Evolutionary conservation across 768 basidiomycete genomes (phyloP).

Genomic region (Podaxis sp.): DNA sequence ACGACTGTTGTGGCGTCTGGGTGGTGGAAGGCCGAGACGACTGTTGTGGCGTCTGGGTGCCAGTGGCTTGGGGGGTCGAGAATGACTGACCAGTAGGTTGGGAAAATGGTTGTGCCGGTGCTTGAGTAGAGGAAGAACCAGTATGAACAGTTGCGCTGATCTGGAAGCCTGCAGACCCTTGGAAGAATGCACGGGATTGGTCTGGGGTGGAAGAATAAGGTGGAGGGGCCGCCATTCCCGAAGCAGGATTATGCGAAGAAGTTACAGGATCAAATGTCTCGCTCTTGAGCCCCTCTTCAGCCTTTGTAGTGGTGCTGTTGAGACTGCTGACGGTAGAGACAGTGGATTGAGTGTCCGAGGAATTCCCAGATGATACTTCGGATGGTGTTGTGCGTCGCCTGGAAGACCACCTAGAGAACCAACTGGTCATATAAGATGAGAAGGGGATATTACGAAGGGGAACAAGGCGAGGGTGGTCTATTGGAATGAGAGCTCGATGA

Average conservation of each 20-base stretch:
- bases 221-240: not conserved
- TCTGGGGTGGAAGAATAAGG: not conserved
- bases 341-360: not conserved
- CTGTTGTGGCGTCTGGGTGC: not conserved
- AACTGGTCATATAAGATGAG: not conserved
- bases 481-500: not conserved
- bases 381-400: not conserved
- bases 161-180: not conserved
- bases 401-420: not conserved
- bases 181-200: not conserved
- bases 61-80: not conserved
- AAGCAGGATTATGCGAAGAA: not conserved
- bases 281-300: not conserved
- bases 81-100: not conserved
- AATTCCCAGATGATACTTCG: not conserved
- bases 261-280: not conserved
- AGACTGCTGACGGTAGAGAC: not conserved
- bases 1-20: not conserved
- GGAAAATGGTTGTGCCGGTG: not conserved
- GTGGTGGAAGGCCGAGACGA: not conserved
- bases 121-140: not conserved
- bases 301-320: not conserved
- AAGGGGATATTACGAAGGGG: not conserved
- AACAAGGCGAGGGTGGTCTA: not conserved
- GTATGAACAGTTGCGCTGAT: not conserved